Evolutionary conservation across 2,329 filamentous ascomycete species (phyloP).

Genomic region (Zasmidium cellare): DNA sequence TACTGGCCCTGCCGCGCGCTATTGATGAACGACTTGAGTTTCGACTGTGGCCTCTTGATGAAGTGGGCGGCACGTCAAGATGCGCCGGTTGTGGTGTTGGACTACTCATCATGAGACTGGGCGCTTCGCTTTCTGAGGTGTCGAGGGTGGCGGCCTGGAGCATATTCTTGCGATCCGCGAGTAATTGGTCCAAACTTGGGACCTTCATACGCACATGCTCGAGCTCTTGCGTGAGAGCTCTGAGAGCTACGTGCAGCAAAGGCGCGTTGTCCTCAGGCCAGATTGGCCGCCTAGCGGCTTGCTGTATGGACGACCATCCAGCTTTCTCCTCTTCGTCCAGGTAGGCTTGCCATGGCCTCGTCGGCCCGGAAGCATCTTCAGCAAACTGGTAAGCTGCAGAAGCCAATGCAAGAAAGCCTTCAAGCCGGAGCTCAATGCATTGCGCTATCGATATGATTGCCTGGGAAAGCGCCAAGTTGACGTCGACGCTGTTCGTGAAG

Average conservation of each 20-base stretch:
- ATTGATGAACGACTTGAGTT: constrained; percentile 24
- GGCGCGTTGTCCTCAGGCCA: constrained; percentile 40
- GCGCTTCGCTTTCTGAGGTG: constrained; percentile 23
- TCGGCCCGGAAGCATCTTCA: constrained; percentile 41
- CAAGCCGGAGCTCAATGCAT: constrained; percentile 80
- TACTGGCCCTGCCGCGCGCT: constrained; percentile 13
- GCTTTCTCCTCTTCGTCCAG: constrained; percentile 38
- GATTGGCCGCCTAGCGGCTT: constrained; percentile 37
- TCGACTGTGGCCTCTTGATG: constrained; percentile 18
- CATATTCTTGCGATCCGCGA: constrained; percentile 51
- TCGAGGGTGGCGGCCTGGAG: constrained; percentile 49
- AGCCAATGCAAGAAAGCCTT: constrained; percentile 77
- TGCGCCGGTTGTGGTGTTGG: constrained; percentile 11
- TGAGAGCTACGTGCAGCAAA: constrained; percentile 43
- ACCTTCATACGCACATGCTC: constrained; percentile 44
- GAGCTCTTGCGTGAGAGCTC: constrained; percentile 44
- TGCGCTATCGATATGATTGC: constrained; percentile 77
- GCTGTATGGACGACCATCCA: constrained; percentile 24
- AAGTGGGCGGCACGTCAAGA: constrained; percentile 13
- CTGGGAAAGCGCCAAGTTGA: constrained; percentile 85
- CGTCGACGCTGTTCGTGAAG: constrained; percentile 86
- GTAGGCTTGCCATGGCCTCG: constrained; percentile 26
- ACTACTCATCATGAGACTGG: constrained; percentile 21
- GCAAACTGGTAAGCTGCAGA: constrained; percentile 20
- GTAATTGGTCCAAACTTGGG: constrained; percentile 49